Evolutionary conservation across 176 grass and related monocot species (phyloP), one percentile per base, ranked within the genome.

Genomic region (Triticum monococcum): DNA sequence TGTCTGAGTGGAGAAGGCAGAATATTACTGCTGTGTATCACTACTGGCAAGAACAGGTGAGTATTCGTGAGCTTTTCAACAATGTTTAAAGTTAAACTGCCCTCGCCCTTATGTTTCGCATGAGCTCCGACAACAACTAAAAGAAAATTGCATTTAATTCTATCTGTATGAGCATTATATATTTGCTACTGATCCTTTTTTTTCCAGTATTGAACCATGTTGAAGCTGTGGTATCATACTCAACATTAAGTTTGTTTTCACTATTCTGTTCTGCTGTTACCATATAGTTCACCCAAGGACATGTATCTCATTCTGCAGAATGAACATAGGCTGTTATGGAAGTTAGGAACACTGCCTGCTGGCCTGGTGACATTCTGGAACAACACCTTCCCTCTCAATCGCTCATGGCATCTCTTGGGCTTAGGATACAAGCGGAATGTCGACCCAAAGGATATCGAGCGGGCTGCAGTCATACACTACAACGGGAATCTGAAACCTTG

Each of bases 401-500:
- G 24, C 32, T 86, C 89, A 20, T 97, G 92, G 92, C 92, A 97
- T 91, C 87, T 91, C 16, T 59, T 97, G 84, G 92, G 95, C 22
- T 84, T 94, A 14, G 95, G 92, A 38, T 97, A 97, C 81, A 94
- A 93, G 72, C 82, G 57, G 25, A 89, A 94, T 75, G 68, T 93
- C 61, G 86, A 82, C 36, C 81, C 91, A 48, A 92, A 62, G 59
- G 88, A 91, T 70, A 95, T 95, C 3, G 76, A 87, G 64, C 65
- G 12, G 13, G 92, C 90, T 25, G 75, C 92, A 1, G 92, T 94
- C 10, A 80, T 95, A 91, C 92, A 97, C 79, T 97, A 94, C 82
- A 97, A 93, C 37, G 95, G 95, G 11, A 97, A 97, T 87, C 72
- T 86, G 66, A 97, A 97, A 83, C 95, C 95, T 79, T 95, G 92